Conservation (phyloP, 139 green algal species). For the Chlamydomonas sphaeroides region DNA sequence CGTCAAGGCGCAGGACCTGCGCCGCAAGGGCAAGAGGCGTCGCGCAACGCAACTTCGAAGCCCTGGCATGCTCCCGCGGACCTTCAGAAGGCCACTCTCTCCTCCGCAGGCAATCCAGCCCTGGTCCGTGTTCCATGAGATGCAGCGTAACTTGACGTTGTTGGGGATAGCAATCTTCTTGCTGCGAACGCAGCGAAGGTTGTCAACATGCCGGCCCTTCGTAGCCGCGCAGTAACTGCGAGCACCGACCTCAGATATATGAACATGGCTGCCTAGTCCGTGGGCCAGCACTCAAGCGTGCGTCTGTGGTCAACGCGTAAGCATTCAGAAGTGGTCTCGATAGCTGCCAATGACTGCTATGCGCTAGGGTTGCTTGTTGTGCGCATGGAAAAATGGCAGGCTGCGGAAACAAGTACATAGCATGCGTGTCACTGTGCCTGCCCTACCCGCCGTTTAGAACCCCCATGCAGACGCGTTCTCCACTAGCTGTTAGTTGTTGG, state of each 20-base stretch:
- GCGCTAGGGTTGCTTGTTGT: too few species aligned
- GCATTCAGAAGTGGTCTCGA: too few species aligned
- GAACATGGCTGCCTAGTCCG: conserved; percentile 52
- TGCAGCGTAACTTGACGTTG: conserved; percentile 68
- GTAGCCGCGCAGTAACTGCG: too few species aligned
- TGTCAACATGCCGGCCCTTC: neutral
- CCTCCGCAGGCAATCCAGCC: conserved; percentile 85
- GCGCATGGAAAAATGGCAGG: too few species aligned
- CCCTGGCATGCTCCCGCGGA: conserved; percentile 42
- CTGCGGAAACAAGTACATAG: too few species aligned
- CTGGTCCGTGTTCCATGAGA: conserved; percentile 80
- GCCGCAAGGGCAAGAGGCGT: neutral
- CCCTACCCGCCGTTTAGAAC: too few species aligned
- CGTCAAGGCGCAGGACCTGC: conserved; percentile 67
- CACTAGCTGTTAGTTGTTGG: too few species aligned
- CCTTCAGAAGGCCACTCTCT: conserved; percentile 85
- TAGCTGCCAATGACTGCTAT: too few species aligned
- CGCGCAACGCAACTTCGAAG: conserved; percentile 28
- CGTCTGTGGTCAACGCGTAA: too few species aligned
- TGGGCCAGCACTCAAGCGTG: too few species aligned
- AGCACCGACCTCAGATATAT: conserved; percentile 59
- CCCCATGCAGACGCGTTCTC: too few species aligned
- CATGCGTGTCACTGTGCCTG: too few species aligned
- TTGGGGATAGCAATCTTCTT: conserved; percentile 92
- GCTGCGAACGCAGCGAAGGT: conserved; percentile 55